A percentile compares a stretch with the other conserved stretches of the same genome.
phyloP scores from a whole-genome alignment of 352 stramenopile genomes.

The Pythium angustatum region DNA sequence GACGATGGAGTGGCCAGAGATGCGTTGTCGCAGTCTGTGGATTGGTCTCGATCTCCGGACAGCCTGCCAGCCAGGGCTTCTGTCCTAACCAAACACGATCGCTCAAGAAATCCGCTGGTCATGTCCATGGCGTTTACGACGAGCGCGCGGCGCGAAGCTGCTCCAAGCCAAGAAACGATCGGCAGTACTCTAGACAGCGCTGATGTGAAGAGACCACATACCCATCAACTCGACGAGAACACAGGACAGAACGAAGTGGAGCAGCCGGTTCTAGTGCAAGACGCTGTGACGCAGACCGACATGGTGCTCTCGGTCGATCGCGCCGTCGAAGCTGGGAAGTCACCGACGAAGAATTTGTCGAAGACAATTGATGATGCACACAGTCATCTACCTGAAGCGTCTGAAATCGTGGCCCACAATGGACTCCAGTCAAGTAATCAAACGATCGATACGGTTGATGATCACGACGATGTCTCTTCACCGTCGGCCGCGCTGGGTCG shows the following conservation, averaged over 20 bases:
- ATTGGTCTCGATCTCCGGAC: background rate
- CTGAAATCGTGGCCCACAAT: background rate
- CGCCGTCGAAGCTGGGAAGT: background rate
- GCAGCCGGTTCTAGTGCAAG: background rate
- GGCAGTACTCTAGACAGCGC: no score
- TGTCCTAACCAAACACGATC: background rate
- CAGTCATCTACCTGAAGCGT: background rate
- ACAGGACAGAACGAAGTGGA: background rate
- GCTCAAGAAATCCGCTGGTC: conserved; percentile 27
- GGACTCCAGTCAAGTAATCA: conserved; percentile 1
- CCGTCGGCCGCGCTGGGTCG: background rate
- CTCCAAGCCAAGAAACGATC: no score
- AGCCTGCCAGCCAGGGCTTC: background rate
- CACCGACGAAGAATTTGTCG: background rate
- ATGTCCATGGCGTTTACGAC: conserved; percentile 39
- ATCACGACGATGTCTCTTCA: background rate
- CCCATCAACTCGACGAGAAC: background rate
- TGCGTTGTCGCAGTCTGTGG: conserved; percentile 14
- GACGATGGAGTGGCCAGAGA: background rate
- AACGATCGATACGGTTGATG: background rate
- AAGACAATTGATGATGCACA: no score
- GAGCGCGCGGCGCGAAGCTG: no score
- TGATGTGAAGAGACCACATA: no score
- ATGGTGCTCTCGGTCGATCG: background rate
- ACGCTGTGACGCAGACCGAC: conserved; percentile 12